A percentile compares a stretch with the other conserved stretches of the same genome.
These are phyloP conservation scores for Monosporascus sp. DNA, from an alignment of 2,329 filamentous ascomycete genomes.

Conservation along the genomic window DNA sequence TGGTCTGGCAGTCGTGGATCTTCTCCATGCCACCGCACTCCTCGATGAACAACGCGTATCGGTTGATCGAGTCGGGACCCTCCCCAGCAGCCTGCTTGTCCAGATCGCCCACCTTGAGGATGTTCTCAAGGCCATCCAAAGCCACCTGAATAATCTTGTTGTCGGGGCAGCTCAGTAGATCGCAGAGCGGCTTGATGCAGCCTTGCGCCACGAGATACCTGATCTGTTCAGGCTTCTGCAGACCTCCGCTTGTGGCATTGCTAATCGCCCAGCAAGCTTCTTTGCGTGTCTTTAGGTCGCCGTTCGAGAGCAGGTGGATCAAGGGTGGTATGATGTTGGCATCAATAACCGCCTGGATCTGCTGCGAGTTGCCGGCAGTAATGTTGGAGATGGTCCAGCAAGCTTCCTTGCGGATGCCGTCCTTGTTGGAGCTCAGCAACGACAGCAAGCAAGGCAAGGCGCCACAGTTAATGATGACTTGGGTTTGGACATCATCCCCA, in stretches of 20 bases:
- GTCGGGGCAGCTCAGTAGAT: slow-evolving; percentile 90
- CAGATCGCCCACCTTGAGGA: slow-evolving; percentile 97
- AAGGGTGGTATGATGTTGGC: slow-evolving; percentile 94
- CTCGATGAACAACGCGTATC: slow-evolving; percentile 96
- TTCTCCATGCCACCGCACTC: slow-evolving; percentile 99
- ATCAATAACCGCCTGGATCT: slow-evolving; percentile 95
- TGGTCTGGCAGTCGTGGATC: slow-evolving; percentile 99
- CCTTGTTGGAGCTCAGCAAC: slow-evolving; percentile 92
- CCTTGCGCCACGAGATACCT: slow-evolving; percentile 89
- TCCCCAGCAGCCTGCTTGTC: slow-evolving; percentile 87
- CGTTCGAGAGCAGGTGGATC: slow-evolving; percentile 92
- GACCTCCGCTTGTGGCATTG: slow-evolving; percentile 92
- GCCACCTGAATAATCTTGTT: slow-evolving; percentile 99
- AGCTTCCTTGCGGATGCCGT: slow-evolving; percentile 97
- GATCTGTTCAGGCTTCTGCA: slow-evolving; percentile 98
- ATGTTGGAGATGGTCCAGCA: slow-evolving; percentile 99
- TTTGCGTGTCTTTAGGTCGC: slow-evolving; percentile 98
- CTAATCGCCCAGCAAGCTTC: slow-evolving; percentile 99
- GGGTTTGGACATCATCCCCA: slow-evolving; percentile 96
- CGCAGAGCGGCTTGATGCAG: slow-evolving; percentile 95
- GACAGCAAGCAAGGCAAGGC: slow-evolving; percentile 88
- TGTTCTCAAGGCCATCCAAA: slow-evolving; percentile 96
- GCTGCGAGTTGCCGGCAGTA: slow-evolving; percentile 93
- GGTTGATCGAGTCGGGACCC: slow-evolving; percentile 78
- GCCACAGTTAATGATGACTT: slow-evolving; percentile 98